phyloP scores from a whole-genome alignment of 768 basidiomycete genomes.

The Polyporus arcularius region DNA sequence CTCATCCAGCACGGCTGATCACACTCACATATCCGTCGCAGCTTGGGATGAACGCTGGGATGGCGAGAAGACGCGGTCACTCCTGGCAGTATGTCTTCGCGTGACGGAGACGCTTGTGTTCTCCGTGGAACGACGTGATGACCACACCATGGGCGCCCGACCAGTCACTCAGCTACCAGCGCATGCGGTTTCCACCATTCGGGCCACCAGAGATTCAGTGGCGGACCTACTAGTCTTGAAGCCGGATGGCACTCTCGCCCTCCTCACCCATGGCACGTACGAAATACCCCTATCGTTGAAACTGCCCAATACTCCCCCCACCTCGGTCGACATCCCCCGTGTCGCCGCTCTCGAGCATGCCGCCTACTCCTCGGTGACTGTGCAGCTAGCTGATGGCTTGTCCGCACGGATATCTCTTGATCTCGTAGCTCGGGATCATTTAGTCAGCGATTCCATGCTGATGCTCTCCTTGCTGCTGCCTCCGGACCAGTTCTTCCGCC shows the following conservation, averaged over 20 bases:
- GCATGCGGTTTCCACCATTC: conserved; percentile 56
- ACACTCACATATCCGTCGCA: conserved; percentile 53
- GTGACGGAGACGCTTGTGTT: conserved; percentile 47
- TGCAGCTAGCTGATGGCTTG: conserved; percentile 55
- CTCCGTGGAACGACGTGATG: conserved; percentile 44
- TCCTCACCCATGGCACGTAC: conserved; percentile 65
- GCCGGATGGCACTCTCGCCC: conserved; percentile 50
- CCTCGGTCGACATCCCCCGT: background rate
- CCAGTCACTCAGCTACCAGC: conserved; percentile 44
- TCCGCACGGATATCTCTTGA: conserved; percentile 51
- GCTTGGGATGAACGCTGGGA: conserved; percentile 69
- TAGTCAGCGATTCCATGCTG: conserved; percentile 62
- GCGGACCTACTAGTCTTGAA: conserved; percentile 72
- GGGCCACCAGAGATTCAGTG: conserved; percentile 61
- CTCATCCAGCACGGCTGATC: conserved; percentile 27
- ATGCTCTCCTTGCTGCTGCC: conserved; percentile 65
- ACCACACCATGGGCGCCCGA: conserved; percentile 43
- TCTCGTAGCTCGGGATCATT: conserved; percentile 52
- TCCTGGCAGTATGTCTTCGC: conserved; percentile 60
- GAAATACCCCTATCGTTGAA: conserved; percentile 30
- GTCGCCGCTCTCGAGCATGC: conserved; percentile 50
- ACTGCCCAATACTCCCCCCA: background rate
- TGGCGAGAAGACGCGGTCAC: conserved; percentile 49
- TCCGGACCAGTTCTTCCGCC: conserved; percentile 49
- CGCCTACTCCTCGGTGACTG: conserved; percentile 51